Percentiles rank a stretch among this genome's conserved stretches.
Evolutionary conservation across 169 alveolate genomes (phyloP).

Genomic region (Plasmodium adleri): DNA sequence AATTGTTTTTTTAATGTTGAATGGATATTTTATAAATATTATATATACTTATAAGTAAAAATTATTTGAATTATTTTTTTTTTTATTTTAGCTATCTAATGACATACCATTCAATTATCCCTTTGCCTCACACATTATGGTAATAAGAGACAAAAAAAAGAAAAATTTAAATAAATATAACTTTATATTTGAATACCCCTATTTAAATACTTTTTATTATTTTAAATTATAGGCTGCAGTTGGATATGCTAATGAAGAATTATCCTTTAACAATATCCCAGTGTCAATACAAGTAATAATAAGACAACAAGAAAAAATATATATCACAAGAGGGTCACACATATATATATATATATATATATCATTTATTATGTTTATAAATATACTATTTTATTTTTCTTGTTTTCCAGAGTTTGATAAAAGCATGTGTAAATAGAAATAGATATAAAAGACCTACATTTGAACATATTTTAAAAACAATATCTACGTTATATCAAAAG

Average conservation of each 20-base stretch:
- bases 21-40: too few species aligned
- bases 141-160: background rate
- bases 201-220: background rate
- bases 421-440: constrained; percentile 39
- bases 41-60: background rate
- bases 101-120: constrained; percentile 62
- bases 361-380: background rate
- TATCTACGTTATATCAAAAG: constrained; percentile 42
- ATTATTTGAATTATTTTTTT: background rate
- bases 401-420: constrained; percentile 38
- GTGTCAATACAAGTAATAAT: constrained; percentile 53
- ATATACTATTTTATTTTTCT: background rate
- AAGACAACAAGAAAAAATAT: constrained; percentile 9
- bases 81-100: constrained; percentile 42
- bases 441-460: constrained; percentile 63
- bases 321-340: background rate
- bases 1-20: too few species aligned
- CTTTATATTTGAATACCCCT: background rate
- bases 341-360: background rate
- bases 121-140: constrained; percentile 64
- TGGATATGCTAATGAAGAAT: constrained; percentile 70
- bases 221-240: constrained; percentile 36
- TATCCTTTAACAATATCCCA: constrained; percentile 41
- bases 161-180: background rate
- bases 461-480: constrained; percentile 16